phyloP scores from a whole-genome alignment of 495 filamentous ascomycete species.

The Penicillium canariense region DNA sequence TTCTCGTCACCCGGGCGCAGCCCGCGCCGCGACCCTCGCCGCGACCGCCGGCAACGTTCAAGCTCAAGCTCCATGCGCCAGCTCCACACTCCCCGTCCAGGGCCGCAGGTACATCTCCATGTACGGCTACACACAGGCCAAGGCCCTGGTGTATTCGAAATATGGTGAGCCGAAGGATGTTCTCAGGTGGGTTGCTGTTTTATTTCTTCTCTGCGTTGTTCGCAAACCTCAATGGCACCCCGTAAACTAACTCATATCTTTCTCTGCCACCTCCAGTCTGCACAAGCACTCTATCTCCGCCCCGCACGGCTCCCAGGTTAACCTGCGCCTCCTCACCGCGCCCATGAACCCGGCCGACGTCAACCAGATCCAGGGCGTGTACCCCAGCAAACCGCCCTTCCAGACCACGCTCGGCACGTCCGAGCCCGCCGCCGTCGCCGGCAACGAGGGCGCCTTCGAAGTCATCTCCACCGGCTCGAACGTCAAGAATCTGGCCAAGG shows the following conservation, averaged over 20 bases:
- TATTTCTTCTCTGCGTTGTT: not conserved
- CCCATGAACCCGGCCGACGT: conserved; percentile 98
- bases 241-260: not conserved
- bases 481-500: conserved; percentile 56
- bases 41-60: conserved; percentile 13
- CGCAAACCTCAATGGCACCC: not conserved
- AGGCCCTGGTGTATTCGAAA: conserved; percentile 79
- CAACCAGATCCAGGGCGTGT: conserved; percentile 95
- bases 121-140: conserved; percentile 97
- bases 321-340: conserved; percentile 74
- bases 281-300: conserved; percentile 82
- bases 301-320: conserved; percentile 57
- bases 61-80: conserved; percentile 30
- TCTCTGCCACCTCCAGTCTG: conserved; percentile 50
- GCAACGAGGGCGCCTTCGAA: conserved; percentile 92
- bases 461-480: conserved; percentile 62
- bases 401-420: conserved; percentile 68
- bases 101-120: conserved; percentile 56
- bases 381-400: conserved; percentile 79
- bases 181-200: conserved; percentile 53
- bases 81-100: conserved; percentile 5
- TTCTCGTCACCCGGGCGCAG: conserved; percentile 11
- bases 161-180: conserved; percentile 86
- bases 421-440: conserved; percentile 69
- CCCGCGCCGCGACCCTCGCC: conserved; percentile 11